Evolutionary conservation across 2,329 filamentous ascomycete species (phyloP).

Genomic region (Aureobasidium sp.): DNA sequence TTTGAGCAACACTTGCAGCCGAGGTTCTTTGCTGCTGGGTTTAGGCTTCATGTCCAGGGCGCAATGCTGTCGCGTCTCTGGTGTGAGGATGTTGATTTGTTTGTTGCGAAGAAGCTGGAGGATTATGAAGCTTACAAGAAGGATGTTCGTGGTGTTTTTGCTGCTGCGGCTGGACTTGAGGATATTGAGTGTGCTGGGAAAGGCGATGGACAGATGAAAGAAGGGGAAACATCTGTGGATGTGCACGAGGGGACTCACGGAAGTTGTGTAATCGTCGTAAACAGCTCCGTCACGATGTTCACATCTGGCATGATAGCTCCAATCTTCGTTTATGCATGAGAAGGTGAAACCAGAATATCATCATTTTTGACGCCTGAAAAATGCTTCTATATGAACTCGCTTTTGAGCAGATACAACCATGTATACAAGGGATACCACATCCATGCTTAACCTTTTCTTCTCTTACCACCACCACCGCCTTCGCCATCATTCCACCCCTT

Average conservation of each 20-base stretch:
- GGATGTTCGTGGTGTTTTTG: neutral
- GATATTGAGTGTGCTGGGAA: too few relatives aligned
- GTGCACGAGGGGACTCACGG: too few relatives aligned
- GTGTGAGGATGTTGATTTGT: neutral
- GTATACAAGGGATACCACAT: neutral
- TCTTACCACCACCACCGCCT: conserved; percentile 31
- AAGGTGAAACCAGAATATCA: neutral
- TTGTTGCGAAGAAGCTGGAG: neutral
- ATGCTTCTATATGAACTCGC: conserved; percentile 5
- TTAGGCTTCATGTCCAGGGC: neutral
- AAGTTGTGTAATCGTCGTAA: too few relatives aligned
- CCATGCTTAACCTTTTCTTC: conserved; percentile 20
- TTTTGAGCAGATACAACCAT: neutral
- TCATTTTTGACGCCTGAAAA: conserved; percentile 1
- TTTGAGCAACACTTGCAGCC: neutral
- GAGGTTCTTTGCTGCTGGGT: neutral
- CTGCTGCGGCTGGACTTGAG: neutral
- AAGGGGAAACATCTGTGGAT: too few relatives aligned
- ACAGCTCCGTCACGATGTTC: too few relatives aligned
- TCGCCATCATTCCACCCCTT: conserved; percentile 50
- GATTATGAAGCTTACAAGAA: neutral
- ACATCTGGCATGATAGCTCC: too few relatives aligned
- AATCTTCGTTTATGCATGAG: too few relatives aligned
- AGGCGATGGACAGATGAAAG: too few relatives aligned
- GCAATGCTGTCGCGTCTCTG: neutral